Base-by-base conservation (phyloP, 2,329 filamentous ascomycete species). In the Colletotrichum aenigma region DNA sequence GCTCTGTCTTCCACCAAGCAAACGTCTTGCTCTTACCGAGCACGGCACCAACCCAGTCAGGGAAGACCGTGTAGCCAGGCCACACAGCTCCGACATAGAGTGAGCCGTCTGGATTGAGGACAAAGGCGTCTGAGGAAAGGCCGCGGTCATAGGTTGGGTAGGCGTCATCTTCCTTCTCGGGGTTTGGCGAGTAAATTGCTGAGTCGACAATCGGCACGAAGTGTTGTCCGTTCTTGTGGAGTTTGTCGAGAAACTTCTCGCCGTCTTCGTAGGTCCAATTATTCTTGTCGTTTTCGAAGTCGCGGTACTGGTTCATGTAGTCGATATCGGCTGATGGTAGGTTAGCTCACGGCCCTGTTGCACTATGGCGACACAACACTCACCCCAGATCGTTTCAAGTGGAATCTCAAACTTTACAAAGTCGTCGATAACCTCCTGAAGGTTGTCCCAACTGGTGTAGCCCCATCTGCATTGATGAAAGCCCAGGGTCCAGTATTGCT, bases 381-480 rank as follows among this genome's bases (percentile, higher is more conserved):
- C 15, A 76, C 77, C 90, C 93, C 93, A 95, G 83, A 95, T 93
- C 4, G 92, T 94, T 82, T 96, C 94, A 1, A 95, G 86, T 1
- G 93, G 93, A 71, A 96, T 95, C 18, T 87, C 85, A 55, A 91
- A 90, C 65, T 87, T 86, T 43, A 88, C 90, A 83, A 94, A 95
- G 82, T 91, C 92, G 75, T 91, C 89, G 7, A 95, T 89, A 2
- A 95, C 93, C 66, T 92, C 90, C 77, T 93, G 89, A 4, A 95
- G 81, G 32, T 91, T 88, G 2, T 91, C 90, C 91, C 93, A 95
- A 79, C 94, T 95, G 52, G 89, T 86, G 82, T 97, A 97, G 1
- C 95, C 95, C 92, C 95, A 97, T 75, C 94, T 90, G 79, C 94
- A 96, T 82, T 97, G 95, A 78, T 97, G 95, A 81, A 90, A 96